Evolutionary conservation across 176 grass and related monocot species (phyloP).

Genomic region (Ampelocalamus luodianensis): DNA sequence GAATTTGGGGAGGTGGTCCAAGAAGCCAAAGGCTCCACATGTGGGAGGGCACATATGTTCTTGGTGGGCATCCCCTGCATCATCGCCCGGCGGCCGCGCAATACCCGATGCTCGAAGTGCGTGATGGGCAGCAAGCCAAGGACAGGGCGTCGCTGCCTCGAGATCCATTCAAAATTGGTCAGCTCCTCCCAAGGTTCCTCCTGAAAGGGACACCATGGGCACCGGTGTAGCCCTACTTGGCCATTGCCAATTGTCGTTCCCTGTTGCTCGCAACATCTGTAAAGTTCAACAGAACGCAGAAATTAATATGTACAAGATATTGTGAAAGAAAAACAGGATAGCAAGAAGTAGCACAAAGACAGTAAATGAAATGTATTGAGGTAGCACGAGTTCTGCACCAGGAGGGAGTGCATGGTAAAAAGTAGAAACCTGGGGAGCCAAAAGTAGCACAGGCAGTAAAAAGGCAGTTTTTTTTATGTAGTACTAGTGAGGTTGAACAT

Average conservation of each 20-base stretch:
- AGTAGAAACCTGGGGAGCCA: neutral
- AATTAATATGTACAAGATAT: neutral
- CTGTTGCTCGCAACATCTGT: conserved; percentile 34
- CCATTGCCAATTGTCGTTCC: conserved; percentile 40
- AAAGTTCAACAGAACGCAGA: conserved; percentile 15
- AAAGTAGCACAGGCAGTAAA: neutral
- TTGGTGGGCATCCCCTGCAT: conserved; percentile 47
- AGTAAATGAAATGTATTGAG: neutral
- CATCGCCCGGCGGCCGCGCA: conserved; percentile 25
- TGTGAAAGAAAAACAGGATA: neutral
- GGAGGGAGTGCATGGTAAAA: conserved; percentile 23
- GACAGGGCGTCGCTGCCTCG: conserved; percentile 46
- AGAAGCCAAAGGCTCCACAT: conserved; percentile 36
- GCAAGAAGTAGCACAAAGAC: neutral
- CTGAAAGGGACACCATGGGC: conserved; percentile 58
- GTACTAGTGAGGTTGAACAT: neutral
- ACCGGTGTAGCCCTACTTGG: conserved; percentile 45
- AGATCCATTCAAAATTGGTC: conserved; percentile 60
- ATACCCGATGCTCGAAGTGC: conserved; percentile 50
- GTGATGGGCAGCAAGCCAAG: conserved; percentile 62
- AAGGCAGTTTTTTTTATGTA: neutral
- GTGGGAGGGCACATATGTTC: conserved; percentile 43
- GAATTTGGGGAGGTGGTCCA: conserved; percentile 50
- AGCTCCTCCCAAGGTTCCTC: conserved; percentile 43
- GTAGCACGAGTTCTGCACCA: neutral